Base-by-base conservation (phyloP, 129 eudicot genomes). In the Artemisia annua region DNA sequence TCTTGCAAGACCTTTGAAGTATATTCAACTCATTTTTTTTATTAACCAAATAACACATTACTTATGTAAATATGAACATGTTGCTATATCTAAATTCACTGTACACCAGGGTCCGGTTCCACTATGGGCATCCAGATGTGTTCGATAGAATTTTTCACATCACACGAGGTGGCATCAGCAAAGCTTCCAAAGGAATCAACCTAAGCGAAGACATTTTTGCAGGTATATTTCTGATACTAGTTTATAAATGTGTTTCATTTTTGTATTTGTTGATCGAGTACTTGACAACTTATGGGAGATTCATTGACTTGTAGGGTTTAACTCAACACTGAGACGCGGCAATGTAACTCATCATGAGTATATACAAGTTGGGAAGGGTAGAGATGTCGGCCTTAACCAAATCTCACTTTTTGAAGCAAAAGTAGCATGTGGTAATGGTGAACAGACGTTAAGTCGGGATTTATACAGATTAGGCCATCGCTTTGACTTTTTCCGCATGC, bases 61-160 rank as follows among this genome's bases (percentile, higher is more conserved):
- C 53, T 51, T 58, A 57, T 57, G 65, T 59, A 24, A 18, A 59
- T 59, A 6, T 26, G 9, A 60, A 26, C 24, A 24, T 60, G 66
- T 19, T 60, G 66, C 13, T 60, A 60, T 26, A 26, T 60, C 44
- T 60, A 13, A 60, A 60, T 61, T 61, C 3, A 1, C n/a, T 20
- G 5, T 19, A 12, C 46, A 61, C 32, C 82, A 90, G 98, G 95
- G 98, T 92, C 70, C 98, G 98, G 67, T 92, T 92, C 73, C 98
- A 92, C 82, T 92, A 92, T 74, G 98, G 98, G 59, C 98, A 92
- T 82, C 94, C 98, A 11, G 98, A 92, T 83, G 95, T 92, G 72
- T 92, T 92, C 67, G 96, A 89, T 71, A 82, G 98, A 70, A 71
- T 92, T 12, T 92, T 92, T 76, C 96, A 92, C 82, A 93, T 92